Evolutionary conservation across 768 basidiomycete genomes (phyloP).

Genomic region (Russula brevipes): DNA sequence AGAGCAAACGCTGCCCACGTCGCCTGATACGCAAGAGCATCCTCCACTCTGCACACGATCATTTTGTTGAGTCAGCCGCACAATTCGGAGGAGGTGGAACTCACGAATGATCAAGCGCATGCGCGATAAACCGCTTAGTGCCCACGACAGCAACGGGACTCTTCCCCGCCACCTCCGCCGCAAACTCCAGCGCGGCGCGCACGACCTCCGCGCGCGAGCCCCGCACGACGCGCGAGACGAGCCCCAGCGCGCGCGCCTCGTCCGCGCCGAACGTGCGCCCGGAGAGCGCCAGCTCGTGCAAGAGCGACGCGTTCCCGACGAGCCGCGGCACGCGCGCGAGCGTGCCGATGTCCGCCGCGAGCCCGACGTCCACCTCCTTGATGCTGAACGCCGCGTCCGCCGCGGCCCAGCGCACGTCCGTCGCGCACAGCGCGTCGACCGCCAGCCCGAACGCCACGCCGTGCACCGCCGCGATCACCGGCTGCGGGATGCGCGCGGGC

Average conservation of each 20-base stretch:
- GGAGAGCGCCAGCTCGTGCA: slow-evolving; percentile 73
- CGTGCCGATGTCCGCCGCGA: slow-evolving; percentile 86
- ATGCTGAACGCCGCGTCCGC: slow-evolving; percentile 60
- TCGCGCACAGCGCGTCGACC: slow-evolving; percentile 67
- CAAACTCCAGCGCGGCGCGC: slow-evolving; percentile 59
- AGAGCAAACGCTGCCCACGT: slow-evolving; percentile 44
- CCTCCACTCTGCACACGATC: slow-evolving; percentile 31
- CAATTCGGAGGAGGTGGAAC: slow-evolving; percentile 24
- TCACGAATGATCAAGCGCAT: slow-evolving; percentile 75
- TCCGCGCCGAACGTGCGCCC: slow-evolving; percentile 60
- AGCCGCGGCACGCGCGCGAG: slow-evolving; percentile 78
- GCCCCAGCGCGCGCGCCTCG: slow-evolving; percentile 64
- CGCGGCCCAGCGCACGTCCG: slow-evolving; percentile 76
- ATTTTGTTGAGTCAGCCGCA: slow-evolving; percentile 1
- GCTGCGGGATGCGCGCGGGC: slow-evolving; percentile 63
- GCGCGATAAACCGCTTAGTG: slow-evolving; percentile 72
- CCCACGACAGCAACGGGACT: slow-evolving; percentile 74
- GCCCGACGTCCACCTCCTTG: slow-evolving; percentile 82
- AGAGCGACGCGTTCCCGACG: slow-evolving; percentile 64
- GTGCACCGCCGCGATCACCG: slow-evolving; percentile 79
- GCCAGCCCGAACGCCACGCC: slow-evolving; percentile 73
- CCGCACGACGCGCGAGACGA: slow-evolving; percentile 59
- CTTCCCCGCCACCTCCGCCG: slow-evolving; percentile 61
- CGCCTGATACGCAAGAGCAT: slow-evolving; percentile 53
- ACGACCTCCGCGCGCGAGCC: slow-evolving; percentile 67